A percentile compares a stretch with the other conserved stretches of the same genome.
phyloP scores from a whole-genome alignment of 2,329 filamentous ascomycete species.

The Lasiodiplodia sp. region DNA sequence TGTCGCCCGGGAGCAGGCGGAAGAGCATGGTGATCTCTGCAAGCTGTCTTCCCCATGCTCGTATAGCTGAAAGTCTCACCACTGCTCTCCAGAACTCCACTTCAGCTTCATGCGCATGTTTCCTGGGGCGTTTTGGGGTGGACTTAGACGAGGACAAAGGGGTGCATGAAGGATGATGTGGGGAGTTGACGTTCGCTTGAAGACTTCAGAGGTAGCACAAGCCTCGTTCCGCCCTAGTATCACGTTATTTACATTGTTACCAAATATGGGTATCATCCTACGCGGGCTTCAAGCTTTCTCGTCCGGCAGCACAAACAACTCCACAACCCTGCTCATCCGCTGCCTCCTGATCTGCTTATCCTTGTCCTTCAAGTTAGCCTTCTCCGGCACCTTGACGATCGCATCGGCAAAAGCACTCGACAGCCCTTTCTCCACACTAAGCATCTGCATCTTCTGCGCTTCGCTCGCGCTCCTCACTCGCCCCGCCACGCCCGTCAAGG shows the following conservation, averaged over 20 bases:
- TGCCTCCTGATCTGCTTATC: conserved; percentile 69
- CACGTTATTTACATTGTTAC: background rate
- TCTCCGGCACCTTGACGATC: conserved; percentile 61
- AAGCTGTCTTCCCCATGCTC: background rate
- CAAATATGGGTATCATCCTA: conserved; percentile 18
- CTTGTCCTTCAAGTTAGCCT: conserved; percentile 56
- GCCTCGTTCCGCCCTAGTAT: background rate
- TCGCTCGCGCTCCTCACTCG: conserved; percentile 49
- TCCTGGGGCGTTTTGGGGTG: background rate
- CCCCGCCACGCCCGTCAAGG: conserved; percentile 24
- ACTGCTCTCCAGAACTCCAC: background rate
- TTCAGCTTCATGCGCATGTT: background rate
- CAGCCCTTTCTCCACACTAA: conserved; percentile 63
- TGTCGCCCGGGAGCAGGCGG: background rate
- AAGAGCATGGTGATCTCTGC: background rate
- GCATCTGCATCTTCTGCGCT: conserved; percentile 51
- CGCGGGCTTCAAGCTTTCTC: conserved; percentile 2
- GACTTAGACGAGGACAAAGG: background rate
- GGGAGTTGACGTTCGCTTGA: background rate
- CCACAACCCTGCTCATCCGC: conserved; percentile 70
- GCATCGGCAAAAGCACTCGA: conserved; percentile 70
- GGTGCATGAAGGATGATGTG: background rate
- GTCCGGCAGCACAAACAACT: conserved; percentile 67
- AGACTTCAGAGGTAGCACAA: background rate
- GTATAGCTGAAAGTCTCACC: background rate